Base-by-base conservation (phyloP, 2,329 filamentous ascomycete species). In the Microdochium bolleyi region DNA sequence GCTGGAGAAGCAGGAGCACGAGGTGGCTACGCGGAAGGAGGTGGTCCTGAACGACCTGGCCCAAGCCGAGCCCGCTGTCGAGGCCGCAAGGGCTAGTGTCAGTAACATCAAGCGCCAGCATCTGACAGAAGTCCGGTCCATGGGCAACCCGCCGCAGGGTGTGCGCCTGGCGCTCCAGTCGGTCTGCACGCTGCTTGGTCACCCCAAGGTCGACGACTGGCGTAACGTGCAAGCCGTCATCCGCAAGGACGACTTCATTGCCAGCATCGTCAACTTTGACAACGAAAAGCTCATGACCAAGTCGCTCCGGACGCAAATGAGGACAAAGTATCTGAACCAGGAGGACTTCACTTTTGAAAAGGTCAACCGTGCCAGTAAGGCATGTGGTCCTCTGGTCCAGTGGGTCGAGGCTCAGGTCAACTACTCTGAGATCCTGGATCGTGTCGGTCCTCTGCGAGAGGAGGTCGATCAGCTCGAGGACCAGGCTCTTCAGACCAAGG, bases 71-170 rank as follows among this genome's bases (percentile, higher is more conserved):
- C 94, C 94, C 9, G 94, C 94, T 49, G 94, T 99, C 52, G 74
- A 88, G 56, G 91, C 95, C 70, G 94, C 94, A 49, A 89, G 94
- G 74, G 89, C 91, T 68, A 96, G 92, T 72, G 95, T 99, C 70
- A 94, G 89, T 75, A 96, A 95, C 76, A 99, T 99, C 76, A 99
- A 97, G 77, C 85, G 88, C 66, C 91, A 96, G 67, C 94, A 99
- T 70, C 79, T 99, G 58, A 96, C 92, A 13, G 94, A 99, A 83
- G 92, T 99, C 50, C 85, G 94, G 66, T 96, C 92, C 58, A 97
- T 99, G 94, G 84, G 85, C 59, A 95, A 90, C 62, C 94, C 94
- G 7, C 94, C 94, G 9, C 79, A 84, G 60, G 90, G 91, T 76
- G 95, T 99, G 61, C 87, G 90, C 64, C 83, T 97, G 61, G 90